Conservation (phyloP, 2,329 filamentous ascomycete genomes). For the Alternaria sp. region DNA sequence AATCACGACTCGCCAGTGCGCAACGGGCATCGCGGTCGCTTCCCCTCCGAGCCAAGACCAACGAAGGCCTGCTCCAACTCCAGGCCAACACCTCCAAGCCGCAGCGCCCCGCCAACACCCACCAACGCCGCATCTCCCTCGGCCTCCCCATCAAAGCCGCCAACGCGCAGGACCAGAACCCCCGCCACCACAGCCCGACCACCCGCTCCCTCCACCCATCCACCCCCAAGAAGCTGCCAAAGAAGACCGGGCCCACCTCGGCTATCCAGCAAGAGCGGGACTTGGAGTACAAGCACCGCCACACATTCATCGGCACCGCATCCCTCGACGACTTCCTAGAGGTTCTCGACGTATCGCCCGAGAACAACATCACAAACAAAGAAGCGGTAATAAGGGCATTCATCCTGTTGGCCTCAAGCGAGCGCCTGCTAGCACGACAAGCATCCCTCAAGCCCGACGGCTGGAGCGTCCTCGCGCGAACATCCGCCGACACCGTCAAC, state of each 20-base stretch:
- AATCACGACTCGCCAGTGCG: conserved; percentile 16
- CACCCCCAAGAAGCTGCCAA: conserved; percentile 8
- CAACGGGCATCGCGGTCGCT: conserved; percentile 16
- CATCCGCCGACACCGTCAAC: conserved; percentile 22
- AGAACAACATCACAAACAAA: conserved; percentile 27
- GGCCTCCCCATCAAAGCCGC: conserved; percentile 25
- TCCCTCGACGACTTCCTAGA: conserved; percentile 40
- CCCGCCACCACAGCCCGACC: conserved; percentile 7
- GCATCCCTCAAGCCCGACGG: conserved; percentile 24
- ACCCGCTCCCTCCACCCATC: conserved; percentile 10
- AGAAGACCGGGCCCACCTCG: conserved; percentile 7
- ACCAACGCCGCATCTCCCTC: conserved; percentile 30
- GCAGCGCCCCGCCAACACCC: conserved; percentile 12
- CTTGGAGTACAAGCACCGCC: conserved; percentile 42
- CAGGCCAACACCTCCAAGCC: conserved; percentile 22
- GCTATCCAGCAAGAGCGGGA: conserved; percentile 30
- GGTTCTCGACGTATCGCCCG: conserved; percentile 28
- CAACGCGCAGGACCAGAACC: conserved; percentile 3
- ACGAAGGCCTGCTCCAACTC: conserved; percentile 29
- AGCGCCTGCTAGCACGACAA: conserved; percentile 36
- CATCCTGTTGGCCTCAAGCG: conserved; percentile 30
- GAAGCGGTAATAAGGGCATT: conserved; percentile 33
- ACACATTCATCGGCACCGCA: conserved; percentile 43
- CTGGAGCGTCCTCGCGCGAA: conserved; percentile 37
- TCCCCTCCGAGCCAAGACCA: conserved; percentile 24